A percentile compares a stretch with the other conserved stretches of the same genome.
phyloP scores from a whole-genome alignment of 2,329 filamentous ascomycete genomes.

The Hortaea werneckii region DNA sequence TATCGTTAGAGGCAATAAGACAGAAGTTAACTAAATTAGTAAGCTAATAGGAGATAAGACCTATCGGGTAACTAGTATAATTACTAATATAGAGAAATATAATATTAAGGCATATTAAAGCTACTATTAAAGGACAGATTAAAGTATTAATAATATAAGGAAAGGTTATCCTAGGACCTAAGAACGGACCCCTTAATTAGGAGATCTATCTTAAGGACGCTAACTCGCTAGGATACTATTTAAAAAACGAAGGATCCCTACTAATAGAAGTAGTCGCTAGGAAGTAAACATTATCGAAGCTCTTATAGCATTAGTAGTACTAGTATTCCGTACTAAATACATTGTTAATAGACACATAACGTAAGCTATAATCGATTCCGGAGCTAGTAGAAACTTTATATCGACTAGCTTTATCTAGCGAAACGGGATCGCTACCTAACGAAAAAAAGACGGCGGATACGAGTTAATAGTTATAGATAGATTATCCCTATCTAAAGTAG shows the following conservation, averaged over 20 bases:
- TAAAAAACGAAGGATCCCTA: background rate
- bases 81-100: background rate
- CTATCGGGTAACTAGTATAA: background rate
- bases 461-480: slow-evolving; percentile 6
- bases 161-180: too few species aligned
- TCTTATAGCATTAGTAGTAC: slow-evolving; percentile 1
- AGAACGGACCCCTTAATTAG: too few species aligned
- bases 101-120: background rate
- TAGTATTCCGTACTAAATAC: slow-evolving; percentile 3
- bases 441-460: slow-evolving; percentile 6
- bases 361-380: slow-evolving; percentile 7
- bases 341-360: slow-evolving; percentile 3
- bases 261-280: background rate
- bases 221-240: background rate
- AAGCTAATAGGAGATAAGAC: background rate
- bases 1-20: background rate
- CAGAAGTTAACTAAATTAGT: background rate
- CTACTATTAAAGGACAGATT: too few species aligned
- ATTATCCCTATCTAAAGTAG: slow-evolving; percentile 6
- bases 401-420: slow-evolving; percentile 1
- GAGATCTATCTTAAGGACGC: too few species aligned
- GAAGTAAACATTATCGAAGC: background rate
- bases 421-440: slow-evolving; percentile 6
- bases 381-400: slow-evolving; percentile 9
- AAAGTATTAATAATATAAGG: too few species aligned